Conservation (phyloP, 202 grass and related monocot species). For the Zoysia matrella region DNA sequence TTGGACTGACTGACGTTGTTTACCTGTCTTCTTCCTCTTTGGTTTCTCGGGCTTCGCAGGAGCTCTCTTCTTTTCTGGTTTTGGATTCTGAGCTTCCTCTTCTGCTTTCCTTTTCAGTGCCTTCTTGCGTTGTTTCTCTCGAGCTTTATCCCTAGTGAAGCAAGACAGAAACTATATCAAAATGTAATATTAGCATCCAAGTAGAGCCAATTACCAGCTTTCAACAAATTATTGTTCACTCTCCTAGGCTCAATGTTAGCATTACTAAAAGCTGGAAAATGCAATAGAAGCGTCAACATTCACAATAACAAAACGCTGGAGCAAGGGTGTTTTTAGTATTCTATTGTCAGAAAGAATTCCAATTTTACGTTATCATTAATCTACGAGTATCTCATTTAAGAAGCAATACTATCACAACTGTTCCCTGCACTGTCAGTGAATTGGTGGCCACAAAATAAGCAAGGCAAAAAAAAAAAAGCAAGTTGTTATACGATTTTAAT, state of each 20-base stretch:
- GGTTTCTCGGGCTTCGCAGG: constrained; percentile 50
- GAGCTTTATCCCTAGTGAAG: constrained; percentile 71
- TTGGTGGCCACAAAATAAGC: background rate
- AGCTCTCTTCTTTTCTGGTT: constrained; percentile 54
- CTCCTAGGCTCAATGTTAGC: background rate
- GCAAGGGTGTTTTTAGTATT: background rate
- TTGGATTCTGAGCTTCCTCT: constrained; percentile 58
- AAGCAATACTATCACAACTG: background rate
- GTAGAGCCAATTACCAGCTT: background rate
- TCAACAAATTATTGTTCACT: background rate
- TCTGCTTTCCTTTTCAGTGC: constrained; percentile 73
- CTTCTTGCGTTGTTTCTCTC: constrained; percentile 89
- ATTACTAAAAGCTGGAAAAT: background rate
- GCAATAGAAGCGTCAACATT: background rate
- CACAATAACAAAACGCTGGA: background rate
- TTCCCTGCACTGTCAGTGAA: background rate
- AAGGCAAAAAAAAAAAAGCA: background rate
- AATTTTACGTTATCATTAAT: background rate
- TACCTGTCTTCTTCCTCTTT: constrained; percentile 84
- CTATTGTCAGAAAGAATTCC: background rate
- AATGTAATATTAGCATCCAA: background rate
- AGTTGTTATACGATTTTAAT: constrained; percentile 22
- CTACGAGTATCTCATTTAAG: background rate
- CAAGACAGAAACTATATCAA: constrained; percentile 13
- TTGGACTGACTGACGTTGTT: constrained; percentile 71